phyloP scores from a whole-genome alignment of 2,329 filamentous ascomycete genomes.

The Colletotrichum sp. region DNA sequence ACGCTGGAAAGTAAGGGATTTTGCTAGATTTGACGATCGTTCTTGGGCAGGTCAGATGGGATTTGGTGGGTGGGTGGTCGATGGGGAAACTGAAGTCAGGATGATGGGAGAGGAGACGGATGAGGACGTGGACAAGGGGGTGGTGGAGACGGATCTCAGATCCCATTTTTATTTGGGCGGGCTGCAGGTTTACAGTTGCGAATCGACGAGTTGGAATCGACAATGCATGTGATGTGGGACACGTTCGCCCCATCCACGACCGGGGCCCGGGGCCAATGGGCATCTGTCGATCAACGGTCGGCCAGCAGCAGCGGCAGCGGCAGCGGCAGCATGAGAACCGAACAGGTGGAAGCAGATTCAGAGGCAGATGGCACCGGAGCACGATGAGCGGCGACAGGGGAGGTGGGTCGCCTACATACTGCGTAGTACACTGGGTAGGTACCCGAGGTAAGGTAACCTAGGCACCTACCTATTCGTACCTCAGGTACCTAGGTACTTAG shows the following conservation, averaged over 20 bases:
- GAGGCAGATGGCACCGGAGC: background rate
- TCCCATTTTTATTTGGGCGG: background rate
- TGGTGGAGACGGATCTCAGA: slow-evolving; percentile 6
- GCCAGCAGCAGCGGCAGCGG: background rate
- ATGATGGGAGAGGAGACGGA: background rate
- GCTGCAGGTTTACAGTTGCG: background rate
- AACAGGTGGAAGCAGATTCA: background rate
- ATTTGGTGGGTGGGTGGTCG: background rate
- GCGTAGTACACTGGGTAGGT: too few species aligned
- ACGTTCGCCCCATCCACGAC: background rate
- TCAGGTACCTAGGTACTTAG: too few species aligned
- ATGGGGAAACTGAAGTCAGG: background rate
- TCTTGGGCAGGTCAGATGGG: background rate
- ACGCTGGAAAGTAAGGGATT: background rate
- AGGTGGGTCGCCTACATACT: background rate
- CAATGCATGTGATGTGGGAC: background rate
- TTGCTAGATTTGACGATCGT: slow-evolving; percentile 4
- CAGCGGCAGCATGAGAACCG: background rate
- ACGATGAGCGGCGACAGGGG: background rate
- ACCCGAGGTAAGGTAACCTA: too few species aligned
- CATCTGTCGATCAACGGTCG: slow-evolving; percentile 15
- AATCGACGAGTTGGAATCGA: background rate
- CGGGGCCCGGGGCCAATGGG: slow-evolving; percentile 6
- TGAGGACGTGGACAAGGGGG: background rate
- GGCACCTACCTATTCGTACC: too few species aligned